These are phyloP conservation scores for Colletotrichum liriopes DNA, from an alignment of 2,329 filamentous ascomycete genomes.

Conservation along the genomic window DNA sequence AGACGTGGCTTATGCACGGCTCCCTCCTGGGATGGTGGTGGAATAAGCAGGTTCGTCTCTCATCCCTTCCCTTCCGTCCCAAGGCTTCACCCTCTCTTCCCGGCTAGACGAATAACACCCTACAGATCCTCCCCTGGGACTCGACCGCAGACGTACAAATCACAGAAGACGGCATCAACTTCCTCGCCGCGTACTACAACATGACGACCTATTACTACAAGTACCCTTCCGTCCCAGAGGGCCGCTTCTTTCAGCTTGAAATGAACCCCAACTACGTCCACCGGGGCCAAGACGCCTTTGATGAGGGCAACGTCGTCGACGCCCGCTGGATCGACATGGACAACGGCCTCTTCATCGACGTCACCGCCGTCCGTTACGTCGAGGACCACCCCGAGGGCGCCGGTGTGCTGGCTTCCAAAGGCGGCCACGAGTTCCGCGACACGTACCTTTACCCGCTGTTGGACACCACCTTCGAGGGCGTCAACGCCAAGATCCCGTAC, in stretches of 20 bases:
- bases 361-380: constrained; percentile 66
- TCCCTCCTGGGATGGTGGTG: constrained; percentile 92
- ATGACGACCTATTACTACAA: constrained; percentile 64
- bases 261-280: constrained; percentile 61
- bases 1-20: constrained; percentile 90
- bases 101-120: background rate
- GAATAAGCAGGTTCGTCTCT: constrained; percentile 68
- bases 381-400: constrained; percentile 58
- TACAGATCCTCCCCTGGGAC: constrained; percentile 83
- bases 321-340: constrained; percentile 65
- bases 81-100: background rate
- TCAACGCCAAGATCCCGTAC: constrained; percentile 76
- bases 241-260: constrained; percentile 65
- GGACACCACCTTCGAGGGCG: constrained; percentile 78
- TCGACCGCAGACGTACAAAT: constrained; percentile 84
- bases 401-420: constrained; percentile 66
- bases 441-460: constrained; percentile 78
- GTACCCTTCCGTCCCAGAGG: constrained; percentile 55
- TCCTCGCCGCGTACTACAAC: constrained; percentile 79
- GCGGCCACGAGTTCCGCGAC: constrained; percentile 67
- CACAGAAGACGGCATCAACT: constrained; percentile 74
- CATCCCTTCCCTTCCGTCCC: too few relatives aligned
- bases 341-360: constrained; percentile 66
- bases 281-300: constrained; percentile 46
- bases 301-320: constrained; percentile 62